Conservation (phyloP, 2,329 filamentous ascomycete species). For the Claviceps spartinae region DNA sequence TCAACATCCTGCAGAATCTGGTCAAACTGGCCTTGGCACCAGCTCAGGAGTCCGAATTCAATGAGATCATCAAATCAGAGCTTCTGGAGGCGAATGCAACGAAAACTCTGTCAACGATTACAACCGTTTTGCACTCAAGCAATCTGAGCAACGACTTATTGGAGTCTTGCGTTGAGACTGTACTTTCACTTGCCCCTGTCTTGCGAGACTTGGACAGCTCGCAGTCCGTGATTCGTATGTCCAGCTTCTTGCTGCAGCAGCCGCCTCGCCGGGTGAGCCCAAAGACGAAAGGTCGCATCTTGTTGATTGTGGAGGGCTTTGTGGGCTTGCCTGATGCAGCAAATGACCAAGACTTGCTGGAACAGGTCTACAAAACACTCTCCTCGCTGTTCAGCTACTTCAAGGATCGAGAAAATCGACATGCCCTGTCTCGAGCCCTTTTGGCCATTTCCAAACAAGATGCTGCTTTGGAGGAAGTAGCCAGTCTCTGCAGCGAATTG, state of each 20-base stretch:
- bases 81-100: constrained; percentile 44
- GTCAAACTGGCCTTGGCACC: constrained; percentile 45
- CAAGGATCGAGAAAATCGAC: constrained; percentile 64
- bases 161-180: constrained; percentile 62
- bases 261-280: constrained; percentile 73
- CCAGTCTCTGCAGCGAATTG: constrained; percentile 59
- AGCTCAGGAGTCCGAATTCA: constrained; percentile 40
- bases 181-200: constrained; percentile 62
- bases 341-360: constrained; percentile 34
- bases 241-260: constrained; percentile 69
- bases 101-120: constrained; percentile 52
- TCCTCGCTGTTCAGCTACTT: constrained; percentile 83
- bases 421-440: constrained; percentile 60
- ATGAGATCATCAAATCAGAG: constrained; percentile 40
- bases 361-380: constrained; percentile 57
- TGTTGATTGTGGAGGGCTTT: constrained; percentile 71
- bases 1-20: constrained; percentile 61
- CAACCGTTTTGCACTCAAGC: constrained; percentile 47
- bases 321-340: constrained; percentile 44
- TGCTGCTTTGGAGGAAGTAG: constrained; percentile 44
- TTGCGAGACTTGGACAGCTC: constrained; percentile 56
- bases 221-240: constrained; percentile 65
- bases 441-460: constrained; percentile 55
- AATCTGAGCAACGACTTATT: constrained; percentile 59
- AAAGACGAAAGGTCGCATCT: constrained; percentile 66